A percentile compares a stretch with the other conserved stretches of the same genome.
Conservation (phyloP, 2,329 filamentous ascomycete genomes). For the Pestalotiopsis sp. region DNA sequence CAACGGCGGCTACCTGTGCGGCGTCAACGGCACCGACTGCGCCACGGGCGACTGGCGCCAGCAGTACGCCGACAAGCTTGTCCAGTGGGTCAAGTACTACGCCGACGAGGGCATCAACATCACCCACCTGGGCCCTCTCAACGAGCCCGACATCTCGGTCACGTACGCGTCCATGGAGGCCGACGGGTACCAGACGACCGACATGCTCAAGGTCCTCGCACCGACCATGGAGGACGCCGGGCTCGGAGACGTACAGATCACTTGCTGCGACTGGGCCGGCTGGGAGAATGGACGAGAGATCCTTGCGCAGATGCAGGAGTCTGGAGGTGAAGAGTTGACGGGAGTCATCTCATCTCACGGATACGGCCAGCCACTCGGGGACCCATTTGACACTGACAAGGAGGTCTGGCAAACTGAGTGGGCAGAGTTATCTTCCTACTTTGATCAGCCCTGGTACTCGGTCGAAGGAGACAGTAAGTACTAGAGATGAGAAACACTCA, state of each 20-base stretch:
- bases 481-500: neutral
- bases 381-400: slow-evolving; percentile 28
- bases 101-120: slow-evolving; percentile 33
- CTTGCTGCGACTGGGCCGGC: slow-evolving; percentile 43
- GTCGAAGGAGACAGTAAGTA: slow-evolving; percentile 6
- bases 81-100: slow-evolving; percentile 41
- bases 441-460: slow-evolving; percentile 7
- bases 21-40: slow-evolving; percentile 31
- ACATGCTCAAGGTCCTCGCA: slow-evolving; percentile 51
- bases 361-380: slow-evolving; percentile 36
- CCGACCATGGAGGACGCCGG: slow-evolving; percentile 36
- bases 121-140: slow-evolving; percentile 27
- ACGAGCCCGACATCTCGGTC: slow-evolving; percentile 27
- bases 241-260: slow-evolving; percentile 28
- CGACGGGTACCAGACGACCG: slow-evolving; percentile 47
- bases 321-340: slow-evolving; percentile 34
- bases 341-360: slow-evolving; percentile 42
- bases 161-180: slow-evolving; percentile 49
- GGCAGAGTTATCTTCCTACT: slow-evolving; percentile 33
- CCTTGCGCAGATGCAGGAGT: slow-evolving; percentile 18
- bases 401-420: slow-evolving; percentile 51
- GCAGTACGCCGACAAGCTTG: slow-evolving; percentile 44
- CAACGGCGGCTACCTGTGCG: slow-evolving; percentile 37
- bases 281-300: slow-evolving; percentile 24
- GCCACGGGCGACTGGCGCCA: slow-evolving; percentile 39